Evolutionary conservation across 305 asterid species (phyloP), one percentile per base, ranked within the genome.

Genomic region (Fraxinus dipetala): DNA sequence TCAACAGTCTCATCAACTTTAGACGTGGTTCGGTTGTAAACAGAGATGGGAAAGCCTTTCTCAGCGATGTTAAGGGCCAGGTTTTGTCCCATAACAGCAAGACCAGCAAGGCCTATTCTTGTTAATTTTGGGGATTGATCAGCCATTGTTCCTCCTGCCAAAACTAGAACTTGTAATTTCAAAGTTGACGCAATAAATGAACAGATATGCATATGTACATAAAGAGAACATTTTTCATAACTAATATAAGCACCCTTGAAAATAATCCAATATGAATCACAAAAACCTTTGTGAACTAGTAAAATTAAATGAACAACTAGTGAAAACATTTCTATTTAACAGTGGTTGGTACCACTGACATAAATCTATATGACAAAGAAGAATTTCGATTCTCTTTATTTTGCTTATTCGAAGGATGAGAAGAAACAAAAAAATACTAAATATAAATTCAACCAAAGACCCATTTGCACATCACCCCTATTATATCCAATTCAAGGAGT

Each of bases 61-160:
- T 92, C 98, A 6, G 99, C 99, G 63, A 95, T 95, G 89, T 95
- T 95, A 84, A 95, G 98, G 84, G 98, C 98, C 20, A 95, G 93
- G 78, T 90, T 90, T 74, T 90, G 93, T 28, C 93, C 92, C 92
- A 90, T 90, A 38, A 90, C 93, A 72, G 93, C 93, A 16, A 90
- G 88, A 67, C 93, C 93, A 75, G 92, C 93, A 54, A 90, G 93
- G 79, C 93, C 93, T 14, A 90, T 90, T 87, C 93, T 90, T 67
- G 82, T 90, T 81, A 73, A 86, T 79, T 89, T 84, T 40, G 88
- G 81, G 76, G 90, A 83, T 87, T 87, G 83, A 51, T 75, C 84
- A 28, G 91, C 92, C 92, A 90, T 90, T 61, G 35, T 83, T 79
- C 78, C 83, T 84, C 83, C 91, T 90, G 86, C 72, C 24, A 36